These are phyloP conservation scores for Solanum medicagineum DNA, from an alignment of 257 asterid species.

Conservation along the genomic window DNA sequence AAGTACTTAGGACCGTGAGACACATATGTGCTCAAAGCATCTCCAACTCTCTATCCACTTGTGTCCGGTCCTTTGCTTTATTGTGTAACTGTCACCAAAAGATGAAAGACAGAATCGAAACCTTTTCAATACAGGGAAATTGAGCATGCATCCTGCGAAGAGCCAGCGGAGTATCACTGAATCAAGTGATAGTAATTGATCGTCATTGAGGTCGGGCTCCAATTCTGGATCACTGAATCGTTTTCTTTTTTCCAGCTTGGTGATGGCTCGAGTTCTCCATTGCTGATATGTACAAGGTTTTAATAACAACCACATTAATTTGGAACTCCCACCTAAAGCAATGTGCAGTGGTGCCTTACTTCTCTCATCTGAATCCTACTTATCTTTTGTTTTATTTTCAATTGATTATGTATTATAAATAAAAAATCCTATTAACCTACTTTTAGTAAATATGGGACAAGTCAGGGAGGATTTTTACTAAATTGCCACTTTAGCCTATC, in stretches of 20 bases:
- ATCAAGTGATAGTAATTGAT: constrained; percentile 37
- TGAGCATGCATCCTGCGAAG: constrained; percentile 90
- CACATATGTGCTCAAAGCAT: not conserved
- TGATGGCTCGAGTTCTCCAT: constrained; percentile 23
- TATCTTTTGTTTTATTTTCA: too few relatives aligned
- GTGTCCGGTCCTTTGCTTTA: constrained; percentile 87
- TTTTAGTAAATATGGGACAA: too few relatives aligned
- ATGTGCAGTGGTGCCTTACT: too few relatives aligned
- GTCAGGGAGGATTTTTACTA: too few relatives aligned
- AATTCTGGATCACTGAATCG: constrained; percentile 11
- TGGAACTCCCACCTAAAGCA: too few relatives aligned
- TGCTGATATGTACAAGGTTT: not conserved
- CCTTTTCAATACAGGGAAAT: constrained; percentile 73
- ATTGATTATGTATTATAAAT: too few relatives aligned
- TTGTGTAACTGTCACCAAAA: constrained; percentile 78
- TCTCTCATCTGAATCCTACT: too few relatives aligned
- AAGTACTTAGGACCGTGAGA: constrained; percentile 44
- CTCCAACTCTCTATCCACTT: constrained; percentile 96
- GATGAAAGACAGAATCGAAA: constrained; percentile 60
- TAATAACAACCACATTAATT: too few relatives aligned
- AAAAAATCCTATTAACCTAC: too few relatives aligned
- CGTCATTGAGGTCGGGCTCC: not conserved
- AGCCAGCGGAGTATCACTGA: constrained; percentile 78
- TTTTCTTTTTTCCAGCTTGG: constrained; percentile 49
- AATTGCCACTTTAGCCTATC: too few relatives aligned